phyloP scores from a whole-genome alignment of 176 grass and related monocot species.

The Metroxylon sagu region DNA sequence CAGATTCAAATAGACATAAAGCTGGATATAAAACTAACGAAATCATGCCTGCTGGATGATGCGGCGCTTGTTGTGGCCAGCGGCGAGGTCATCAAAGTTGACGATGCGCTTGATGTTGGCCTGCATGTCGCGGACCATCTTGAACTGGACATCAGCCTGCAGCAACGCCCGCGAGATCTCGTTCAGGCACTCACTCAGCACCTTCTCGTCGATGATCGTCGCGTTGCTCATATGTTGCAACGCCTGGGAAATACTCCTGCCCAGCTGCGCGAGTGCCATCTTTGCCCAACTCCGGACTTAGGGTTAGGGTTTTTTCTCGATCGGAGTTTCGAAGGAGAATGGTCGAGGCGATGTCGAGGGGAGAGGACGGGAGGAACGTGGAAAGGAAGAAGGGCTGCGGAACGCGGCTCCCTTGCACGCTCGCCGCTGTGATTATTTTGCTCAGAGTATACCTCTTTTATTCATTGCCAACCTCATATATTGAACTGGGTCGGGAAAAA shows the following conservation, averaged over 20 bases:
- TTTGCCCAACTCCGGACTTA: not conserved
- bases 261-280: constrained; percentile 91
- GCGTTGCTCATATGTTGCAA: constrained; percentile 98
- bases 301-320: not conserved
- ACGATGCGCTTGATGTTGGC: constrained; percentile 80
- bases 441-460: too few species aligned
- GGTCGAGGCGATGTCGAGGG: too few species aligned
- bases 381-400: too few species aligned
- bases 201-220: constrained; percentile 95
- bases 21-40: too few species aligned
- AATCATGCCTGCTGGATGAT: constrained; percentile 68
- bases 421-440: too few species aligned
- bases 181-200: constrained; percentile 86
- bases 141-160: constrained; percentile 74
- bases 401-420: too few species aligned
- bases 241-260: constrained; percentile 96
- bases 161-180: constrained; percentile 90
- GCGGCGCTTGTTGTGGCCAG: constrained; percentile 82
- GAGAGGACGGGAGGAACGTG: too few species aligned
- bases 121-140: constrained; percentile 93
- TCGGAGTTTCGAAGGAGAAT: too few species aligned
- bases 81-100: constrained; percentile 65
- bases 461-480: too few species aligned
- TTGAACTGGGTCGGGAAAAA: too few species aligned
- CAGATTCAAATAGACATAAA: too few species aligned